Evolutionary conservation across 2,329 filamentous ascomycete species (phyloP).

Genomic region (Fusarium sp.): DNA sequence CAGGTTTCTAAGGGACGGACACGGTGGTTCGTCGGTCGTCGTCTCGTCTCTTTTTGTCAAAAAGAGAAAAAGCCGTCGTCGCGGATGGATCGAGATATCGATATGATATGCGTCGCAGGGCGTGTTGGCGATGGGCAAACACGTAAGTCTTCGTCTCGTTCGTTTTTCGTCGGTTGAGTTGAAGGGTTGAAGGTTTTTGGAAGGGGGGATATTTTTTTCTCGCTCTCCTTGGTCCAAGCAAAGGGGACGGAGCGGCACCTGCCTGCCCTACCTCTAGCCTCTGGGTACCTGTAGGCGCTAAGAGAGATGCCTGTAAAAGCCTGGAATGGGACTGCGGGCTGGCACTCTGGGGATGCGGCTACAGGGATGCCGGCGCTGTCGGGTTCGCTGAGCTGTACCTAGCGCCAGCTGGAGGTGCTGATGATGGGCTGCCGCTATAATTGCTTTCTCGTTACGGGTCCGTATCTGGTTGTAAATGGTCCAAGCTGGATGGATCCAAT

Average conservation of each 20-base stretch:
- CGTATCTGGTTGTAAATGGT: neutral
- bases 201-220: conserved; percentile 36
- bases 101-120: conserved; percentile 30
- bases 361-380: conserved; percentile 26
- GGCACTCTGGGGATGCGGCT: conserved; percentile 23
- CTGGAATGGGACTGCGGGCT: conserved; percentile 29
- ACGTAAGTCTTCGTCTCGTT: conserved; percentile 41
- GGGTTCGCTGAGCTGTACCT: conserved; percentile 25
- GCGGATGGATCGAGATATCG: conserved; percentile 33
- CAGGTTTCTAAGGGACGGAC: conserved; percentile 25
- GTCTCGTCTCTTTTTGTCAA: conserved; percentile 10
- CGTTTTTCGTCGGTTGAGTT: conserved; percentile 41
- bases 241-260: neutral
- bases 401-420: conserved; percentile 12
- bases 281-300: conserved; percentile 23
- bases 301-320: neutral
- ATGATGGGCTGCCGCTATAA: conserved; percentile 29
- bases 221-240: neutral
- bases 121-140: conserved; percentile 43
- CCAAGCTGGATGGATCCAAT: neutral
- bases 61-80: conserved; percentile 20
- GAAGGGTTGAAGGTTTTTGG: conserved; percentile 44
- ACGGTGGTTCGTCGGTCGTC: conserved; percentile 41
- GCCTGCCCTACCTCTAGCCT: neutral
- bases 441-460: neutral